A percentile compares a stretch with the other conserved stretches of the same genome.
phyloP scores from a whole-genome alignment of 495 filamentous ascomycete species.

The Xylaria longipes region DNA sequence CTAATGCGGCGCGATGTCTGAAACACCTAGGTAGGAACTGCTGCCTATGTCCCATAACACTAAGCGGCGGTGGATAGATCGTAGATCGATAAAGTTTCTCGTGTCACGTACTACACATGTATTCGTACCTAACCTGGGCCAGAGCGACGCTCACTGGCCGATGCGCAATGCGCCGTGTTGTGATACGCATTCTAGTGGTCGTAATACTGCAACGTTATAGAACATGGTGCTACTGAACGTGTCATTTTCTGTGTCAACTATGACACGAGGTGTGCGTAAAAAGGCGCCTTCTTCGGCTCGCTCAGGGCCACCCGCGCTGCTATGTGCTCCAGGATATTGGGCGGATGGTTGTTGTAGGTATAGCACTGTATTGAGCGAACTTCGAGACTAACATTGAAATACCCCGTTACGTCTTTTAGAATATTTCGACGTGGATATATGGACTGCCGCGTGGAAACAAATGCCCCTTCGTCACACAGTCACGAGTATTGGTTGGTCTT shows the following conservation, averaged over 20 bases:
- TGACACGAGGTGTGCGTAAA: neutral
- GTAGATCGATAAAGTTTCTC: neutral
- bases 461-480: neutral
- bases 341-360: neutral
- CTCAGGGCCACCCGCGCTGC: neutral
- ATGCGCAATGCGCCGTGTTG: neutral
- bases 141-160: neutral
- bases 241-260: neutral
- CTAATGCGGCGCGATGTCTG: neutral
- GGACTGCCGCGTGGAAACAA: neutral
- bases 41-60: neutral
- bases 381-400: neutral
- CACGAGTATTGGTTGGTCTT: neutral
- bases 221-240: neutral
- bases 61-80: neutral
- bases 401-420: neutral
- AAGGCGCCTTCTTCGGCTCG: neutral
- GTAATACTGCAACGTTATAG: neutral
- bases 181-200: neutral
- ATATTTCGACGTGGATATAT: neutral
- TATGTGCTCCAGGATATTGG: neutral
- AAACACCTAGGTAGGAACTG: neutral
- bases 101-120: neutral
- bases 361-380: neutral
- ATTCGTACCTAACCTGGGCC: neutral